phyloP scores from a whole-genome alignment of 441 rosid species.

The Erysimum pusillum region DNA sequence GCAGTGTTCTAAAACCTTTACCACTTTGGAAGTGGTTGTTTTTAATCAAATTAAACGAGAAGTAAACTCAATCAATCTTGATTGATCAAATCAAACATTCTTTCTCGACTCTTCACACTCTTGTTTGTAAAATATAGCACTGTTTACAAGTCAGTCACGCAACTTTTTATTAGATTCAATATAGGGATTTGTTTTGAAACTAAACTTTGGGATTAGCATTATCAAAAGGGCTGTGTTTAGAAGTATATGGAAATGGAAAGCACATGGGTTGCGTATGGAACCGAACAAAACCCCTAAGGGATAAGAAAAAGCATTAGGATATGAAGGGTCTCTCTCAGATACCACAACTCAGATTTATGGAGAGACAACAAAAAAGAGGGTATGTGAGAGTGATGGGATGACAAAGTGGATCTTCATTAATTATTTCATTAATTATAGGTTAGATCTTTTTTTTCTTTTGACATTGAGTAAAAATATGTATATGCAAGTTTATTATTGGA shows the following conservation, averaged over 20 bases:
- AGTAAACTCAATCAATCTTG: neutral
- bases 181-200: neutral
- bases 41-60: neutral
- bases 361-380: neutral
- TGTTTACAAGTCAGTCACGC: neutral
- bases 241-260: slow-evolving; percentile 3
- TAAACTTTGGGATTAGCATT: slow-evolving; percentile 6
- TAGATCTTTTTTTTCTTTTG: too few relatives aligned
- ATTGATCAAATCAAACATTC: neutral
- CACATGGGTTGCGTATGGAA: neutral
- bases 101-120: neutral
- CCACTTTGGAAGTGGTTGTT: neutral
- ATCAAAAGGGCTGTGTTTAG: neutral
- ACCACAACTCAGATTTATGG: slow-evolving; percentile 2
- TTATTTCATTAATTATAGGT: too few relatives aligned
- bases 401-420: neutral
- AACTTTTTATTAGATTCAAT: neutral
- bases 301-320: neutral
- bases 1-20: slow-evolving; percentile 3
- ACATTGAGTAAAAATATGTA: too few relatives aligned
- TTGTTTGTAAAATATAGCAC: neutral
- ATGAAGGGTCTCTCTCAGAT: slow-evolving; percentile 16
- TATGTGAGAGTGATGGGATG: neutral
- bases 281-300: neutral
- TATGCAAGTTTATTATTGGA: too few relatives aligned